Conservation (phyloP, 2,329 filamentous ascomycete genomes). For the Alternaria sp. region DNA sequence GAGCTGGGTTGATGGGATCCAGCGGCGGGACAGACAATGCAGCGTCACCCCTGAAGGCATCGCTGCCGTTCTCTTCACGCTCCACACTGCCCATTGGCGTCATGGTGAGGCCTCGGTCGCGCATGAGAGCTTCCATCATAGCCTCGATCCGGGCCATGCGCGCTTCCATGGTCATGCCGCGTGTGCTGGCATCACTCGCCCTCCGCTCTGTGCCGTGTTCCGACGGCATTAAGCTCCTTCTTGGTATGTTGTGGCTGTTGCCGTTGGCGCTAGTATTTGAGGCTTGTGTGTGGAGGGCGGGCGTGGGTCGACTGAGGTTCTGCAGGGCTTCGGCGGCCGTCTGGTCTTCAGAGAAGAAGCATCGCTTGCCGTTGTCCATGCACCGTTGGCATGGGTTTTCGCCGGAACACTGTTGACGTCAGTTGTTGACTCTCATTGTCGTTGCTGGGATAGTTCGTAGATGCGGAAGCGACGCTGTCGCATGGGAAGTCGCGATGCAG, state of each 20-base stretch:
- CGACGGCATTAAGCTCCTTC: slow-evolving; percentile 29
- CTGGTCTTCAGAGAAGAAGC: slow-evolving; percentile 48
- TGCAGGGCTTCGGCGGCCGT: slow-evolving; percentile 46
- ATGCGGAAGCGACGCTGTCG: not conserved
- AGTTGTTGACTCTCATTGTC: not conserved
- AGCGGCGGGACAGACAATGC: slow-evolving; percentile 27
- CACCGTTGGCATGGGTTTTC: slow-evolving; percentile 47
- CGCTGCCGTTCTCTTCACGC: slow-evolving; percentile 29
- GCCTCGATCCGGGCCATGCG: slow-evolving; percentile 44
- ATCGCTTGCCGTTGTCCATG: slow-evolving; percentile 42
- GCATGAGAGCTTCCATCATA: slow-evolving; percentile 46
- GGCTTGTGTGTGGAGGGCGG: slow-evolving; percentile 21
- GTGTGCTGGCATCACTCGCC: slow-evolving; percentile 35
- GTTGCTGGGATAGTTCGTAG: not conserved
- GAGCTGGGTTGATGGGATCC: slow-evolving; percentile 33
- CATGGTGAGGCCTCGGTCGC: slow-evolving; percentile 32
- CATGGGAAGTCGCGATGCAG: not conserved
- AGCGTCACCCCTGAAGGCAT: slow-evolving; percentile 24
- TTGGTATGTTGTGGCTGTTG: slow-evolving; percentile 21
- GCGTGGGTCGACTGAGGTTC: slow-evolving; percentile 44
- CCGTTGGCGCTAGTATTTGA: slow-evolving; percentile 14
- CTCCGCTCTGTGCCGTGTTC: slow-evolving; percentile 27
- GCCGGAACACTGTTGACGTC: slow-evolving; percentile 37
- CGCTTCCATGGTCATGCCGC: slow-evolving; percentile 39
- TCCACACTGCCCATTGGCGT: slow-evolving; percentile 35